Evolutionary conservation across 2,329 filamentous ascomycete species (phyloP).

Genomic region (Colletotrichum zoysiae): DNA sequence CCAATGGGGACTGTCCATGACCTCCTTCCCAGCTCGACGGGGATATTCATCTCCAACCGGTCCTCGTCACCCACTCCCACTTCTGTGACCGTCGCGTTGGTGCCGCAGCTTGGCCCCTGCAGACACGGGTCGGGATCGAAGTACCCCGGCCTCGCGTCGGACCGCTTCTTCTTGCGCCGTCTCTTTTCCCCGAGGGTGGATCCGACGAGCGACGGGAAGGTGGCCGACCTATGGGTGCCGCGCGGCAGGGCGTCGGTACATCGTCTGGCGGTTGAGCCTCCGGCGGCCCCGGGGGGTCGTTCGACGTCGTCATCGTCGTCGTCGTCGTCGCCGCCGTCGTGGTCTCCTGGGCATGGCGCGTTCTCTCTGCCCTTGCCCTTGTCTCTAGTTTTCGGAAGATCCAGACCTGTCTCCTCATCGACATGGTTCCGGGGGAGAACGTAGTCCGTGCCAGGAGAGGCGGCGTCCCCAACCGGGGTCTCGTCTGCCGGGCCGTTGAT

Average conservation of each 20-base stretch:
- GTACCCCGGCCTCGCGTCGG: constrained; percentile 35
- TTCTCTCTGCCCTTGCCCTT: not conserved
- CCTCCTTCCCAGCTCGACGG: constrained; percentile 17
- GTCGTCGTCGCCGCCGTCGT: not conserved
- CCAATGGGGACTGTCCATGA: constrained; percentile 12
- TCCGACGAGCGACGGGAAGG: constrained; percentile 12
- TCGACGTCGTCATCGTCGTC: not conserved
- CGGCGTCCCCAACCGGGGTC: not conserved
- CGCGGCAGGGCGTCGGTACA: not conserved
- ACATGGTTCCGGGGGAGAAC: not conserved
- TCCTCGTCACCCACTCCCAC: constrained; percentile 1
- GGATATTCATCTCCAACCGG: constrained; percentile 38
- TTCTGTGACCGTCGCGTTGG: not conserved
- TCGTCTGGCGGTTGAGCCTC: not conserved
- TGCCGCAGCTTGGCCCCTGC: not conserved
- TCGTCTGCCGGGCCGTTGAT: not conserved
- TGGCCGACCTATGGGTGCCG: constrained; percentile 1
- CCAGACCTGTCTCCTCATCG: not conserved
- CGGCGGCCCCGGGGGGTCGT: not conserved
- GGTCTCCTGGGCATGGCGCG: not conserved
- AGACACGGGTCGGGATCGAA: constrained; percentile 27
- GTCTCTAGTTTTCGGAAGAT: not conserved
- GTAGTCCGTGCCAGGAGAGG: too few species aligned
- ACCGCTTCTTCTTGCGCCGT: constrained; percentile 15
- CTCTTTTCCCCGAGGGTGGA: constrained; percentile 14